Evolutionary conservation across 1,284 basidiomycete genomes (phyloP), one percentile per base, ranked within the genome.

Genomic region (Sphaerobolus stellatus): DNA sequence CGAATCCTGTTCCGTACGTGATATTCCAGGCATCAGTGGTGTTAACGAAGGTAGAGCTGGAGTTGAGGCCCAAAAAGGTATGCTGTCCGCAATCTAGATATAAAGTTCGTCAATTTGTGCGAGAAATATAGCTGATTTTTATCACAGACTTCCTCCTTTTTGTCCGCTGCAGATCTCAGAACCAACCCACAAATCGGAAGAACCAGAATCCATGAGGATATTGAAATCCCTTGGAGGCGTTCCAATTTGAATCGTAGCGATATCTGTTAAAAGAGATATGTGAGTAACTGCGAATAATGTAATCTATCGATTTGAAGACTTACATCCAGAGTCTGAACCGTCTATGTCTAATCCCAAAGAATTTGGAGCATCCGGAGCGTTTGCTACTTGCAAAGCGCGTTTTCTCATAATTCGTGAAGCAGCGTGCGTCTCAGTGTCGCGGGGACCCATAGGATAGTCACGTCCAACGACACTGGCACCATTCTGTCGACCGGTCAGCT

Each of bases 141-240:
- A 51, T 47, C 22, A 75, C 79, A 62, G 66, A 82, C 82, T 75
- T 34, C 74, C 76, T 28, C 79, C 81, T 16, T 48, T 60, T 53
- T 61, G 46, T n/a, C 71, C 78, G 54, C 68, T 63, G 66, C 85
- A 89, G 44, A 68, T 68, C 63, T 85, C 81, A 7, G 76, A 73
- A 9, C 83, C 84, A 18, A 90, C 83, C 90, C 92, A 94, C 34
- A 90, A 76, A 68, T 95, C 92, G 16, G 90, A 84, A 7, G 86
- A 91, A 30, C 92, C 92, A 24, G 88, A 89, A 71, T 94, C 92
- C 83, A 92, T 86, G 48, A 94, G 78, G 64, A 94, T 69, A 30
- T 78, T 74, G 71, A 90, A 94, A 62, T 84, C 70, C 40, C 70
- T 74, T 2, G 87, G 80, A n/a, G 88, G 88, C 3, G 86, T 89